Base-by-base conservation (phyloP, 2,329 filamentous ascomycete species). In the Pseudogymnoascus sp. region DNA sequence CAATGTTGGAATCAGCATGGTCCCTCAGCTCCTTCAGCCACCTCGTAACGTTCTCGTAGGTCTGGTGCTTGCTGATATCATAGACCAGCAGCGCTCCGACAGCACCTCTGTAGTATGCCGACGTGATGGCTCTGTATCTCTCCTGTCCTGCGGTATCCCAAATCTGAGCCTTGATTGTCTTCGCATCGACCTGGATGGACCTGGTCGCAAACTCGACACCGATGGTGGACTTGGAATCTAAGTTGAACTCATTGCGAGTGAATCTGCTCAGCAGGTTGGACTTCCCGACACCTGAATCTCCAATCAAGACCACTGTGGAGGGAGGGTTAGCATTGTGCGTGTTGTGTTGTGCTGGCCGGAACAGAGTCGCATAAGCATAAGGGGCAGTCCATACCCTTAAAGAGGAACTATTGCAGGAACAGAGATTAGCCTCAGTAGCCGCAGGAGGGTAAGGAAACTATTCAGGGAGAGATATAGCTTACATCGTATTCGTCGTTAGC, bases 401-500 rank as follows among this genome's bases (percentile, higher is more conserved):
- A 99, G 76, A 97, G 91, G 78, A 97, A 97, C 93, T 97, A 77
- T 69, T 70, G 68, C 0, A 21, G 67, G 67, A 72, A 66, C 64
- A 61, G 31, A 65, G 67, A 69, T 77, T 68, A 78, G 74, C 71
- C 73, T 68, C 63, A 67, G 62, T 67, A 70, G 75, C 71, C 73
- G 73, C 61, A 70, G 71, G 66, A 72, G 69, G 66, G 72, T 66
- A 68, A 63, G 68, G 67, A 67, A 56, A 33, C 4, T 19, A 56
- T 35, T 21, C n/a, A 56, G 29, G 19, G 16, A 56, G 5, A 56
- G 29, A n/a, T 56, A 64, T 61, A 80, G 50, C 92, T 84, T 82
- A 97, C 93, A 88, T 99, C 95, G 82, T 99, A 99, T 84, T 99
- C 95, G 86, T 99, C 95, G 88, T 97, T 99, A 76, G 93, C 95